These are phyloP conservation scores for Adansonia digitata DNA, from an alignment of 345 rosid genomes.

Conservation along the genomic window DNA sequence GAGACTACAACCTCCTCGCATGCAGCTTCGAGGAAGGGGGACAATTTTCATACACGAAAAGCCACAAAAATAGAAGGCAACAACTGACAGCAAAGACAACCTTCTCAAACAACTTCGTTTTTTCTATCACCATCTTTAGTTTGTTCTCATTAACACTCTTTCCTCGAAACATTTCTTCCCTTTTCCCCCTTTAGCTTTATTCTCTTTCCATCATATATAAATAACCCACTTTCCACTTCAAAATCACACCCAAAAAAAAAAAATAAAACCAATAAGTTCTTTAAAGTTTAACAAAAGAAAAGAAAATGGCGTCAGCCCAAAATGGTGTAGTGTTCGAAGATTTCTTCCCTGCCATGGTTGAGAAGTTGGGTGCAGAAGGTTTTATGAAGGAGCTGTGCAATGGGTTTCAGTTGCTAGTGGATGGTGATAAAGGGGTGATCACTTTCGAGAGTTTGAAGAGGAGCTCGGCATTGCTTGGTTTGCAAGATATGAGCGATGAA, in stretches of 20 bases:
- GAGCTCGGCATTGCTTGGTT: constrained; percentile 36
- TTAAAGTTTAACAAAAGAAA: no score
- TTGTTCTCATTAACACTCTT: constrained; percentile 17
- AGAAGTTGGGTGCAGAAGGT: constrained; percentile 48
- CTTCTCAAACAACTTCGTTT: background rate
- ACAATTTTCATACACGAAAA: background rate
- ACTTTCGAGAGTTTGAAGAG: constrained; percentile 53
- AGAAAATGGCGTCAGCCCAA: constrained; percentile 19
- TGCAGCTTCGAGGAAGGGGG: constrained; percentile 12
- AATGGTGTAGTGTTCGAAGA: constrained; percentile 43
- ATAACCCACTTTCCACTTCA: background rate
- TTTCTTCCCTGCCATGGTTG: constrained; percentile 54
- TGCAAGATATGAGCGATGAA: constrained; percentile 43
- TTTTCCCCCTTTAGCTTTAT: background rate
- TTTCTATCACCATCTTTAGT: background rate
- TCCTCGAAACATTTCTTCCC: constrained; percentile 15
- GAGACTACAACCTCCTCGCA: background rate
- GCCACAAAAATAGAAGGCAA: background rate
- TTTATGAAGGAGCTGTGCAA: constrained; percentile 52
- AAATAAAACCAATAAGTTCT: background rate
- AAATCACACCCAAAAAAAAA: no score
- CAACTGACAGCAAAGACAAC: background rate
- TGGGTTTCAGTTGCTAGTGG: constrained; percentile 52
- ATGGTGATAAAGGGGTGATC: constrained; percentile 40
- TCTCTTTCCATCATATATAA: constrained; percentile 4